Base-by-base conservation (phyloP, 352 stramenopile species). In the Thalassiosira mediterranea region DNA sequence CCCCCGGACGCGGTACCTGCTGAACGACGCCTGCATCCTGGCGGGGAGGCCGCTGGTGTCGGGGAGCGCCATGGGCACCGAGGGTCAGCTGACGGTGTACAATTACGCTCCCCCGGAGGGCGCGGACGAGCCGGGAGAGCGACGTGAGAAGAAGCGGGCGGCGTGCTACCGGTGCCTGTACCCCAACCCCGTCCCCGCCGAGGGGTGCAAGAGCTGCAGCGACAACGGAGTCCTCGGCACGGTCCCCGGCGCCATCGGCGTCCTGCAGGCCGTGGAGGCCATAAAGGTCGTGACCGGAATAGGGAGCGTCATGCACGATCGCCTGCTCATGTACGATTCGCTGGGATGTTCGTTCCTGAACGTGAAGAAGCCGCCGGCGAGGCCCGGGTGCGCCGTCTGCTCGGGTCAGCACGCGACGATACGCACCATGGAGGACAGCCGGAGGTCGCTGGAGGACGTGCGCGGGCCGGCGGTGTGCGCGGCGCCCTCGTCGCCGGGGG, bases 81-180 rank as follows among this genome's bases (percentile, higher is more conserved):
- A 99, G 73, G 97, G 97, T 11, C 96, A 99, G 73, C 88, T 99
- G 23, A 96, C 96, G 0, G 95, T 99, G 7, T 98, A 98, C 76
- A 87, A 87, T 70, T 81, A 84, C 56, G 63, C 76, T 4, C 40
- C 59, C 17, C 2, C 17, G 4, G 8, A 13, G 28, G 37, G 23
- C 34, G 34, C 32, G 32, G 34, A 61, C 46, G 32, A 54, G 31
- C 15, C 48, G 3, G n/a, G n/a, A n/a, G n/a, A n/a, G n/a, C n/a
- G n/a, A n/a, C n/a, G n/a, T n/a, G 84, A 91, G 0, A 62, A n/a
- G 3, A 68, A 69, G 54, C 23, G 29, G 54, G 57, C 48, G 46
- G 67, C 75, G 58, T 99, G 97, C 79, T 99, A 99, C 79, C 92
- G 96, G n/a, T 99, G 97, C 66, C 73, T 98, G 25, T 98, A 98